Evolutionary conservation across 2,329 filamentous ascomycete species (phyloP), one percentile per base, ranked within the genome.

Genomic region (Pestalotiopsis sp.): DNA sequence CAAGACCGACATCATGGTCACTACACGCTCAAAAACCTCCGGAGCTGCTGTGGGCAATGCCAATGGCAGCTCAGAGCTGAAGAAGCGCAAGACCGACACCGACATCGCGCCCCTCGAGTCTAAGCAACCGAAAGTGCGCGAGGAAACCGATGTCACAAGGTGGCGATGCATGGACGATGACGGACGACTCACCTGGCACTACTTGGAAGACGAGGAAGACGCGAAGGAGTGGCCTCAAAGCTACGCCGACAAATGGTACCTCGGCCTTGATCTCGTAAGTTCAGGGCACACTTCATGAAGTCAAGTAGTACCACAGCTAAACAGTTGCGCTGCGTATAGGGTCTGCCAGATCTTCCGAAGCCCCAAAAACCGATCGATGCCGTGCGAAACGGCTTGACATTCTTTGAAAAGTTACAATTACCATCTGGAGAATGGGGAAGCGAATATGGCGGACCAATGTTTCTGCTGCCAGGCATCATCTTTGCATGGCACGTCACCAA

Each of bases 381-480:
- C 4, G 94, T 93, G 3, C 85, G 87, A 69, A 99, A 99, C 82
- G 94, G 92, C 49, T 86, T 98, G 66, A 84, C 88, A 3, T 98
- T 97, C 84, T 97, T 97, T 83, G 93, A 95, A 68, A 89, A 95
- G 71, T 88, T 98, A 27, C 96, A 99, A 79, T 86, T 98, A 1
- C 90, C 92, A 14, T 92, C 93, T 0, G 96, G 96, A 4, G 93
- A 98, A 77, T 99, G 96, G 96, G 96, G 87, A 4, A 98, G 95
- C 83, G 96, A 99, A 79, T 99, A 99, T 82, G 96, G 96, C 67
- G 96, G 96, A 0, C 96, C 96, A 4, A 95, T 98, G 93, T 99
- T 99, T 78, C 87, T 98, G 52, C 85, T 98, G 1, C 94, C 95
- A 0, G 93, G 95, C 59, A 79, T 97, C 25, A 90, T 98, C 70